Evolutionary conservation across 371 early-diverging fungal genomes (phyloP).

Genomic region (Mucor plumbeus): DNA sequence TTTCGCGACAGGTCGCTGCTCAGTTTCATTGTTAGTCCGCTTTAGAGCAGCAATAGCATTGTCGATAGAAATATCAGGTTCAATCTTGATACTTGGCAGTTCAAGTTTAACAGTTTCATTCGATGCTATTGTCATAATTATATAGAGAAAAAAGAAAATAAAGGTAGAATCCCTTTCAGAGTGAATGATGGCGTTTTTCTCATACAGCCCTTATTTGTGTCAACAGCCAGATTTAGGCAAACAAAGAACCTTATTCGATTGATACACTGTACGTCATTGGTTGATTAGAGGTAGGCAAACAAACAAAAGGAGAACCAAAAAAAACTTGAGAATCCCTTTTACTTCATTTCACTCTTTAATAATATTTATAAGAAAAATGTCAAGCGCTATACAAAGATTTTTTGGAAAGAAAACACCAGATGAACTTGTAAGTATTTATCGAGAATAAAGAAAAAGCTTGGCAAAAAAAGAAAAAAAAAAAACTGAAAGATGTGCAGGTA

Average conservation of each 20-base stretch:
- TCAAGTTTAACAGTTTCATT: not conserved
- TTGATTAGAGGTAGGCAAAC: not conserved
- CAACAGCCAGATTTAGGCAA: not conserved
- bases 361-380: conserved; percentile 27
- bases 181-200: not conserved
- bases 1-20: not conserved
- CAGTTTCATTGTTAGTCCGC: not conserved
- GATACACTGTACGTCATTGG: not conserved
- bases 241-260: not conserved
- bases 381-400: conserved; percentile 59
- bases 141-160: not conserved
- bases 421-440: conserved; percentile 52
- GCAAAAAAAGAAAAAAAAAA: not conserved
- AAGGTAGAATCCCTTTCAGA: not conserved
- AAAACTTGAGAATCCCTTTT: not conserved
- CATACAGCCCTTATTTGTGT: not conserved
- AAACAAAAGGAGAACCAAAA: too few relatives aligned
- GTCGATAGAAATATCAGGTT: not conserved
- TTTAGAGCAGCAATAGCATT: not conserved
- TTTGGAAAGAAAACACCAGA: conserved; percentile 71
- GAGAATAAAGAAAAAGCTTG: not conserved
- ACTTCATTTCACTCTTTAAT: not conserved
- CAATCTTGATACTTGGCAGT: not conserved
- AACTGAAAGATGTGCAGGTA: conserved; percentile 54
- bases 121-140: not conserved